phyloP scores from a whole-genome alignment of 2,329 filamentous ascomycete species.

The Talaromyces rugulosus region DNA sequence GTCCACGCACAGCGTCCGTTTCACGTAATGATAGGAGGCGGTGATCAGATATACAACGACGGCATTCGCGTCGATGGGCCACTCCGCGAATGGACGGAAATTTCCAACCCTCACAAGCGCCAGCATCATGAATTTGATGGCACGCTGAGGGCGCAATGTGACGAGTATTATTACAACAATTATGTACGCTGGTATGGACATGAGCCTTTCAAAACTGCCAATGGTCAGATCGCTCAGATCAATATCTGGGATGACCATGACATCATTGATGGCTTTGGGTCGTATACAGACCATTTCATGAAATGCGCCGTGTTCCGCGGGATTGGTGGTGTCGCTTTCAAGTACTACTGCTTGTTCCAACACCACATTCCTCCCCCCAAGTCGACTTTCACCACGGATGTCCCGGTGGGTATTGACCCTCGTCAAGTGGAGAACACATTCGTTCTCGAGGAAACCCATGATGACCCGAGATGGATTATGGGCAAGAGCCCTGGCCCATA shows the following conservation, averaged over 20 bases:
- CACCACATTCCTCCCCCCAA: constrained; percentile 78
- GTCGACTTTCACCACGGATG: constrained; percentile 80
- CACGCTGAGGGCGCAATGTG: constrained; percentile 54
- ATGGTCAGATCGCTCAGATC: constrained; percentile 60
- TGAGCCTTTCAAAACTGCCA: constrained; percentile 56
- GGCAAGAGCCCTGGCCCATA: constrained; percentile 68
- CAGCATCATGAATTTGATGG: constrained; percentile 63
- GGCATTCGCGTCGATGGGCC: constrained; percentile 82
- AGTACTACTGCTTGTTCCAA: constrained; percentile 64
- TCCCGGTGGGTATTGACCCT: constrained; percentile 56
- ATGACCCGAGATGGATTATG: constrained; percentile 73
- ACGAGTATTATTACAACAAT: constrained; percentile 60
- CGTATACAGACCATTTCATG: constrained; percentile 66
- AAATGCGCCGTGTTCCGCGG: constrained; percentile 61
- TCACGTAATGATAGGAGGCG: constrained; percentile 77
- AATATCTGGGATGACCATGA: constrained; percentile 65
- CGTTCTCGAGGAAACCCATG: constrained; percentile 55
- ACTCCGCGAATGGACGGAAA: constrained; percentile 61
- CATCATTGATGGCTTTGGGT: constrained; percentile 65
- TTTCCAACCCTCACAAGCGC: constrained; percentile 57
- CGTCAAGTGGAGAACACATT: constrained; percentile 71
- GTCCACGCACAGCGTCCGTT: constrained; percentile 58
- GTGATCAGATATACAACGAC: constrained; percentile 77
- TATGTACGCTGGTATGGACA: constrained; percentile 66
- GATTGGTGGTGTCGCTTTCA: constrained; percentile 56